Percentiles rank a stretch among this genome's conserved stretches.
Conservation (phyloP, 305 asterid genomes). For the Fraxinus ornus region DNA sequence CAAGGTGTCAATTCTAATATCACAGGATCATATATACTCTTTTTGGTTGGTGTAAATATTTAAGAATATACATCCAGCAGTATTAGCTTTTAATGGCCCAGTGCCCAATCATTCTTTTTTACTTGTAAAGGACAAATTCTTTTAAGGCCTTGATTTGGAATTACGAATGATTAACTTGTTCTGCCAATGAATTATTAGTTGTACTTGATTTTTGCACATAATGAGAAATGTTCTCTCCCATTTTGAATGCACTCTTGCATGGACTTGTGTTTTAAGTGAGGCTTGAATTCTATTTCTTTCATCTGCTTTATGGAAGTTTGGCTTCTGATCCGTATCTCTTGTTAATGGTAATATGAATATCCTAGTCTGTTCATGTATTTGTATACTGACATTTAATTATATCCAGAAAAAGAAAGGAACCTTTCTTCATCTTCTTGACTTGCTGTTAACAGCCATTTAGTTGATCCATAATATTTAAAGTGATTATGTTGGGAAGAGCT, state of each 20-base stretch:
- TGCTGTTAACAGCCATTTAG: not conserved
- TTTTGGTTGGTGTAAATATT: not conserved
- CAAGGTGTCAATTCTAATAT: not conserved
- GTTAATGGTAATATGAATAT: not conserved
- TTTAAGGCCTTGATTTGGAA: not conserved
- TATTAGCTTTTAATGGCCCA: not conserved
- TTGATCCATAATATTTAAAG: not conserved
- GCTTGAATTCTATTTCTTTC: not conserved
- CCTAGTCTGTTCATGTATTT: not conserved
- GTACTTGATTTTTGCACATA: not conserved
- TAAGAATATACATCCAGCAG: not conserved
- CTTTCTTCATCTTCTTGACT: not conserved
- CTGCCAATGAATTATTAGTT: not conserved
- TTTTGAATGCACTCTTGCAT: not conserved
- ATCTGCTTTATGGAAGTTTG: not conserved
- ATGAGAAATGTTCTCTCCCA: not conserved
- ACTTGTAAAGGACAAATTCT: not conserved
- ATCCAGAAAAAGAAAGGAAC: not conserved
- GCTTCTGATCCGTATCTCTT: not conserved
- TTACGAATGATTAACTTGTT: not conserved
- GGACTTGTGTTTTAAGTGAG: not conserved
- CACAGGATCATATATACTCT: not conserved
- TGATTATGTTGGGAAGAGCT: constrained; percentile 7
- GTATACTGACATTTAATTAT: not conserved
- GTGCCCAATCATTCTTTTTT: not conserved